These are phyloP conservation scores for Conticribra weissflogii DNA, from an alignment of 108 stramenopile genomes.

Conservation along the genomic window DNA sequence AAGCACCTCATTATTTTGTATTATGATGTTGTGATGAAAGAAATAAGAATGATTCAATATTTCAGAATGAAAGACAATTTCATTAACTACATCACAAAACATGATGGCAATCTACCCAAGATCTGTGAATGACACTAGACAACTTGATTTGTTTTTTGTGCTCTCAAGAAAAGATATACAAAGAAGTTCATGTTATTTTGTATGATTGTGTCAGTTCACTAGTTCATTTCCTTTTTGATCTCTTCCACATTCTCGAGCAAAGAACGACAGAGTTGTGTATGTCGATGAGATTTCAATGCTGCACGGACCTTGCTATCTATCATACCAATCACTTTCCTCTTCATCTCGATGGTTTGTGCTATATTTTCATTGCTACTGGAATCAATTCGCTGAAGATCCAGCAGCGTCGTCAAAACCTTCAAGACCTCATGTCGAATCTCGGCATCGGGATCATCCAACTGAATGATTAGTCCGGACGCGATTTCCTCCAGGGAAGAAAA, in stretches of 20 bases:
- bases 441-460: slow-evolving; percentile 34
- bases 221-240: too few relatives aligned
- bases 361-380: neutral
- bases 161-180: too few relatives aligned
- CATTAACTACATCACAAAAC: too few relatives aligned
- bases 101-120: too few relatives aligned
- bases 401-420: slow-evolving; percentile 9
- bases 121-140: too few relatives aligned
- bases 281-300: neutral
- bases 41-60: too few relatives aligned
- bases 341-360: neutral
- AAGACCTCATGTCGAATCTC: slow-evolving; percentile 20
- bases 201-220: too few relatives aligned
- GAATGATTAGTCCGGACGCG: slow-evolving; percentile 19
- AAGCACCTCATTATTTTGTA: too few relatives aligned
- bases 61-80: too few relatives aligned
- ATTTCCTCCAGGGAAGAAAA: slow-evolving; percentile 23
- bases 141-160: too few relatives aligned
- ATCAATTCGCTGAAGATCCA: slow-evolving; percentile 8
- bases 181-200: too few relatives aligned
- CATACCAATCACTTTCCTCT: neutral
- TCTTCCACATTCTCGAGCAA: neutral
- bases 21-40: too few relatives aligned
- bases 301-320: neutral
- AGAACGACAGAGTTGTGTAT: neutral